phyloP scores from a whole-genome alignment of 441 rosid species.

The Croton setiger region DNA sequence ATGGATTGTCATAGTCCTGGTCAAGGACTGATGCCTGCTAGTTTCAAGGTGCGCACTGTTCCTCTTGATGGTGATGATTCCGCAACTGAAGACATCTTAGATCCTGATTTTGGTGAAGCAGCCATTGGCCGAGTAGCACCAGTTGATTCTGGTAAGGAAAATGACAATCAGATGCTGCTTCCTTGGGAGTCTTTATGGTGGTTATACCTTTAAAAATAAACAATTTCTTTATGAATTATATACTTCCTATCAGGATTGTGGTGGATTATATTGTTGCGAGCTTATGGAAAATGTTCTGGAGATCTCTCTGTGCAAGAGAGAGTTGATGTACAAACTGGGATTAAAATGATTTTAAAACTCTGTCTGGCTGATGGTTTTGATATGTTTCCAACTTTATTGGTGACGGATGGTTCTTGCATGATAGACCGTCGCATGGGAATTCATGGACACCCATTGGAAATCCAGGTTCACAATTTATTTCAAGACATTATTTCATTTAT shows the following conservation, averaged over 20 bases:
- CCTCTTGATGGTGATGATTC: slow-evolving; percentile 80
- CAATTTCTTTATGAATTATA: slow-evolving; percentile 5
- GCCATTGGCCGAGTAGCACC: slow-evolving; percentile 97
- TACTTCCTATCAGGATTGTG: slow-evolving; percentile 56
- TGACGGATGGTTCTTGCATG: slow-evolving; percentile 93
- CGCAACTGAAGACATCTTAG: slow-evolving; percentile 71
- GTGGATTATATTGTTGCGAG: slow-evolving; percentile 87
- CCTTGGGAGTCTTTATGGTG: not conserved
- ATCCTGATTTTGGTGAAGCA: slow-evolving; percentile 86
- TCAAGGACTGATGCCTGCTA: slow-evolving; percentile 91
- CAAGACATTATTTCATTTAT: not conserved
- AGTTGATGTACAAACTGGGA: slow-evolving; percentile 90
- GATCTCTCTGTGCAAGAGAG: slow-evolving; percentile 80
- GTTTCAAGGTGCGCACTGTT: slow-evolving; percentile 77
- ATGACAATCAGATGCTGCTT: slow-evolving; percentile 5
- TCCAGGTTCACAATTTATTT: slow-evolving; percentile 52
- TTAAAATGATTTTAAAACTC: slow-evolving; percentile 72
- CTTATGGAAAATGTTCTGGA: slow-evolving; percentile 76
- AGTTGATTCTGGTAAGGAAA: slow-evolving; percentile 71
- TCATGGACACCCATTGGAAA: slow-evolving; percentile 91
- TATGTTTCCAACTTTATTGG: slow-evolving; percentile 84
- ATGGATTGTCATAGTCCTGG: slow-evolving; percentile 94
- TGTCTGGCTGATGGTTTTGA: slow-evolving; percentile 91
- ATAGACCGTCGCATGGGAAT: slow-evolving; percentile 91
- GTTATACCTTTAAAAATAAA: slow-evolving; percentile 8